Evolutionary conservation across 2,329 filamentous ascomycete genomes (phyloP).

Genomic region (Ophiostoma sp.): DNA sequence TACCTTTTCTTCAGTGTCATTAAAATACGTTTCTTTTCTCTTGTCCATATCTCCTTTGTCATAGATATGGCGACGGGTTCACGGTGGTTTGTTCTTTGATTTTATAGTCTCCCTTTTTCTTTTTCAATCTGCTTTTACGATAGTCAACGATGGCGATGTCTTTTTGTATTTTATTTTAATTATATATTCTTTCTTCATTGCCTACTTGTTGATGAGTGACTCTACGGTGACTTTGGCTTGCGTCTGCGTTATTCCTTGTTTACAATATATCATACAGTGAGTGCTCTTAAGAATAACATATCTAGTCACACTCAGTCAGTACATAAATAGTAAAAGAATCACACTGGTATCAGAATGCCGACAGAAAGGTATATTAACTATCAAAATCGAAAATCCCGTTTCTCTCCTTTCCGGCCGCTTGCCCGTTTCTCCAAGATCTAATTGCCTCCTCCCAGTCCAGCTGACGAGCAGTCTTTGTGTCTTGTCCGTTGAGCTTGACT

Average conservation of each 20-base stretch:
- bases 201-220: not conserved
- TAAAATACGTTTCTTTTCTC: not conserved
- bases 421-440: not conserved
- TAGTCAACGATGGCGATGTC: not conserved
- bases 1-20: not conserved
- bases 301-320: no score
- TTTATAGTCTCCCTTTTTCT: not conserved
- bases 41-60: not conserved
- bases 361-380: conserved; percentile 13
- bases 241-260: no score
- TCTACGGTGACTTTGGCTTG: not conserved
- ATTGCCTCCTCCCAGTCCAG: conserved; percentile 10
- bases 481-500: conserved; percentile 9
- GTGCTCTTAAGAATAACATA: no score
- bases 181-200: not conserved
- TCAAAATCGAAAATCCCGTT: not conserved
- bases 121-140: not conserved
- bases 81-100: not conserved
- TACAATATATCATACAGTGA: no score
- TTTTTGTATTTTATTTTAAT: not conserved
- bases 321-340: no score
- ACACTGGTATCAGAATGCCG: not conserved
- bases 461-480: conserved; percentile 9
- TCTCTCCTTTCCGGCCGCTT: not conserved
- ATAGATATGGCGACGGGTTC: not conserved